Evolutionary conservation across 441 rosid species (phyloP), one percentile per base, ranked within the genome.

Genomic region (Pelargonium fulgidum): DNA sequence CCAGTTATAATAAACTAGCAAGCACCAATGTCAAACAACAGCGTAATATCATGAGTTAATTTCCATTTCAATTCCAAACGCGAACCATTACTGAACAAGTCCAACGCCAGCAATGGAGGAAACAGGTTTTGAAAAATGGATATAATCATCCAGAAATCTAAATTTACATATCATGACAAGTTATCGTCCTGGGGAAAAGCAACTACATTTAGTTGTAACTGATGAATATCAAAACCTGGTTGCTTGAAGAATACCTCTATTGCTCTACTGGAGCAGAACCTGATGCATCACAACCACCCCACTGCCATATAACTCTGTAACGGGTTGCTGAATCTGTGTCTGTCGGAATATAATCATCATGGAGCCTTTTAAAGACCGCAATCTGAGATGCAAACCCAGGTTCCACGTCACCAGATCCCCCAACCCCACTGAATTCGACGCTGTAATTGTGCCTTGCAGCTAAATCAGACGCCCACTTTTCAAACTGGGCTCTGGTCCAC

Each of bases 381-480:
- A 94, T 92, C 79, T 94, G 98, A 7, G 98, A 90, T 73, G 98
- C 97, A 68, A 86, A 94, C 16, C 99, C 99, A 0, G 97, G 97
- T 26, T 87, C 96, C 1, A 70, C 68, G 66, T 82, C 85, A 17
- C 67, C 96, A 63, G 82, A 80, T 64, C 99, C 98, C 39, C 98
- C 98, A 39, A 94, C 98, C 8, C 98, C 97, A 16, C 98, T 82
- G 74, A 89, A 92, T 72, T 89, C 93, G 0, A 94, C 88, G 4
- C 79, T 71, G 80, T 94, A 94, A 68, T 76, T 74, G 78, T 94
- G 89, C 68, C 70, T 75, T 4, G 67, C 45, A 0, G 89, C 98
- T 77, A 94, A 70, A 16, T 81, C 79, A 12, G 85, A 70, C 19
- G 96, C 97, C 99, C 98, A 94, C 0, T 64, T 56, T 75, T 83